These are phyloP conservation scores for Thraustochytrium striatum DNA, from an alignment of 352 stramenopile genomes.

Conservation along the genomic window DNA sequence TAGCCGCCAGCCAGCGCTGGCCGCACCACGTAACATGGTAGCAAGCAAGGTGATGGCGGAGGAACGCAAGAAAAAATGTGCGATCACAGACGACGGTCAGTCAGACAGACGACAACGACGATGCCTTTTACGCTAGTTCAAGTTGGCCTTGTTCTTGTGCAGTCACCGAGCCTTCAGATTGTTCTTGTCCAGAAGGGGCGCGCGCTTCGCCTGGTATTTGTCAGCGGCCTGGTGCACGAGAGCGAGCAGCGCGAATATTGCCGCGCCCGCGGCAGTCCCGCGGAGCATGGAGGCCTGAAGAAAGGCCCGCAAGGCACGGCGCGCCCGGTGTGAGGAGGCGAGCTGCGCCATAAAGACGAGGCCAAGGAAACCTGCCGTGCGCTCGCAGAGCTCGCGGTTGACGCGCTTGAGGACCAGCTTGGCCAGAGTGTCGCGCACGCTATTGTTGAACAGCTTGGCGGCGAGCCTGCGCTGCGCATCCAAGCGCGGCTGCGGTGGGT, in stretches of 20 bases:
- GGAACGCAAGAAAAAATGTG: not conserved
- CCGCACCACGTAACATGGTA: too few relatives aligned
- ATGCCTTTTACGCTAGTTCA: not conserved
- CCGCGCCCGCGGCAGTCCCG: not conserved
- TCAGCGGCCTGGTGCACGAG: not conserved
- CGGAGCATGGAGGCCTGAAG: not conserved
- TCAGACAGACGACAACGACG: not conserved
- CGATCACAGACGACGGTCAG: not conserved
- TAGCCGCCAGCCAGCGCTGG: too few relatives aligned
- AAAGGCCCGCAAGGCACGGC: not conserved
- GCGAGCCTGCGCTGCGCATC: slow-evolving; percentile 17
- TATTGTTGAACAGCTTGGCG: not conserved
- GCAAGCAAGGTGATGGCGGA: too few relatives aligned
- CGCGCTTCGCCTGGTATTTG: not conserved
- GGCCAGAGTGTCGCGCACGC: not conserved
- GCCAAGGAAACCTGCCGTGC: not conserved
- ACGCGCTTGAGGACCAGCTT: slow-evolving; percentile 3
- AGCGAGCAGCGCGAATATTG: slow-evolving; percentile 15
- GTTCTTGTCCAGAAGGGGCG: not conserved
- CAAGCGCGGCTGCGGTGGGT: not conserved
- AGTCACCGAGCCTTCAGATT: not conserved
- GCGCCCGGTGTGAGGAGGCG: not conserved
- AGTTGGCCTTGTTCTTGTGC: not conserved
- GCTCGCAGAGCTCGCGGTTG: slow-evolving; percentile 26
- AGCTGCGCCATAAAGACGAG: not conserved